Conservation (phyloP, 805 yeast genomes). For the Wickerhamiella slavikovae region DNA sequence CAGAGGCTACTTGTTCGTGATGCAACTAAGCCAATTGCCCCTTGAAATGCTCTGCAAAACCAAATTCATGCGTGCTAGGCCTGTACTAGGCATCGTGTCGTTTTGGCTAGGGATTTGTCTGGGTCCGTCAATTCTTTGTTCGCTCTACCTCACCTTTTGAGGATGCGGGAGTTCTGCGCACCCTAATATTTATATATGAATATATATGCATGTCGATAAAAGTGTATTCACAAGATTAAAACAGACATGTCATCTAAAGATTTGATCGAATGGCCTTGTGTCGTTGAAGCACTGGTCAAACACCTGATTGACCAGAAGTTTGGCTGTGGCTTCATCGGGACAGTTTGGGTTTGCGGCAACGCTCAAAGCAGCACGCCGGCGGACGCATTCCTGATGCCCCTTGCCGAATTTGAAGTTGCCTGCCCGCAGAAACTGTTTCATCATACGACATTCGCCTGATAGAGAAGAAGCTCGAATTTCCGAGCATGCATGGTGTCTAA, state of each 20-base stretch:
- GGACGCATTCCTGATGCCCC: slow-evolving; percentile 83
- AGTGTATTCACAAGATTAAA: slow-evolving; percentile 69
- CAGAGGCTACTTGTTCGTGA: slow-evolving; percentile 56
- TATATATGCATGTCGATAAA: slow-evolving; percentile 37
- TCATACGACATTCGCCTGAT: slow-evolving; percentile 86
- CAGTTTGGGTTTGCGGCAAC: slow-evolving; percentile 79
- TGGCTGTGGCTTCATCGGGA: slow-evolving; percentile 50
- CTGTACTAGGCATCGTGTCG: slow-evolving; percentile 51
- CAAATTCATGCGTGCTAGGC: slow-evolving; percentile 30
- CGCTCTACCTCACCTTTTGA: slow-evolving; percentile 59
- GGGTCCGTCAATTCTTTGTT: slow-evolving; percentile 78
- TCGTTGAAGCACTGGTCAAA: slow-evolving; percentile 88
- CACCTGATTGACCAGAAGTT: slow-evolving; percentile 60
- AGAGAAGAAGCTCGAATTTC: slow-evolving; percentile 85
- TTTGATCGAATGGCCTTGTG: slow-evolving; percentile 88
- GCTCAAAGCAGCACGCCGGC: slow-evolving; percentile 68
- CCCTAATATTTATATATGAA: slow-evolving; percentile 17
- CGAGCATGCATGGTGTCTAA: slow-evolving; percentile 90
- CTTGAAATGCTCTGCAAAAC: slow-evolving; percentile 44
- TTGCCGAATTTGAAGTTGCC: slow-evolving; percentile 33
- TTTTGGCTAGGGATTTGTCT: slow-evolving; percentile 85
- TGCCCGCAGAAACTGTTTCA: slow-evolving; percentile 53
- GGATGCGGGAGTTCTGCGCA: too few species aligned
- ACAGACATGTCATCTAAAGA: slow-evolving; percentile 63
- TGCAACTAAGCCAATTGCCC: slow-evolving; percentile 83